Evolutionary conservation across 345 rosid genomes (phyloP), one percentile per base, ranked within the genome.

Genomic region (Corchorus olitorius): DNA sequence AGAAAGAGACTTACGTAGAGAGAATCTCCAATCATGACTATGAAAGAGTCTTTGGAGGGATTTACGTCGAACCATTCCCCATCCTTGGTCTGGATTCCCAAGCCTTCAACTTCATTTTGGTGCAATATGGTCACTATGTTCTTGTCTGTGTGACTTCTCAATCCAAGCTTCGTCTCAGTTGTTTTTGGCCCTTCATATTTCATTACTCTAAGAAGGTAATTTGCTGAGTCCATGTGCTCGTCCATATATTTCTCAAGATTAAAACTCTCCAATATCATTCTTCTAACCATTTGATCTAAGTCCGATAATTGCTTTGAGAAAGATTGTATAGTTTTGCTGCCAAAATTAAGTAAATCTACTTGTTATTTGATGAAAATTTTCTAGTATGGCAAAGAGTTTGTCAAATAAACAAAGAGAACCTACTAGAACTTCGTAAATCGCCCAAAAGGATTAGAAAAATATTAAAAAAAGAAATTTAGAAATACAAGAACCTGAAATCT

Each of bases 21-120:
- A 34, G 93, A 88, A 74, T 89, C 93, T 68, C 93, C 93, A 0
- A 86, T 82, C 89, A 89, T 87, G 69, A 74, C 88, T 0, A 81
- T 78, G 76, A 87, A 90, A 68, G 90, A 84, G 34, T 83, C 85
- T 15, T 86, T 79, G 10, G 92, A 77, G 69, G 94, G 89, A 62
- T 86, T 85, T 52, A 84, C 64, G 27, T 80, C 76, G 77, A 87
- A 84, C 94, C 94, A 90, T 7, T 80, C 77, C 0, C 89, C 89
- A 20, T 81, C 82, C 80, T 87, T 90, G 35, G 84, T 78, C 68
- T 83, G 82, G 2, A 90, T 76, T 37, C 83, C 85, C 2, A 88
- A 79, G 8, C 94, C 92, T 0, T 86, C 89, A 10, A 90, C 91
- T 64, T 90, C 83, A 77, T 90, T 90, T 63, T 88, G 94, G 70